Percentiles rank a stretch among this genome's conserved stretches.
phyloP scores from a whole-genome alignment of 2,329 filamentous ascomycete species.

The Plectosphaerella sp. region DNA sequence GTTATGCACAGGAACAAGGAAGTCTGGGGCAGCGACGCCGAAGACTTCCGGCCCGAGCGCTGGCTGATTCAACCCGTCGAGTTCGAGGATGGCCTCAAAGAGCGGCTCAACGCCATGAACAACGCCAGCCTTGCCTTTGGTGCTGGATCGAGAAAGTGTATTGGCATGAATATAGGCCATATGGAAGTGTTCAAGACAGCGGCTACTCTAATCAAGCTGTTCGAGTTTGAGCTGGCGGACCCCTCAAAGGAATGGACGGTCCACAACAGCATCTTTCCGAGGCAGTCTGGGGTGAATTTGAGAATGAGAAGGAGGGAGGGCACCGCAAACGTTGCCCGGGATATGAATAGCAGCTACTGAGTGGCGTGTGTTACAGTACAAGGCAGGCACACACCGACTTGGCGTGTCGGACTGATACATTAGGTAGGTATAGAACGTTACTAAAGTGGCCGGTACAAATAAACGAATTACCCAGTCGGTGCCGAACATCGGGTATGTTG shows the following conservation, averaged over 20 bases:
- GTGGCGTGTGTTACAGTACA: too few species aligned
- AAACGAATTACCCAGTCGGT: too few species aligned
- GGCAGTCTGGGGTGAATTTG: background rate
- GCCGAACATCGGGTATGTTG: too few species aligned
- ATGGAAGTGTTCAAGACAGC: conserved; percentile 30
- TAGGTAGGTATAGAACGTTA: too few species aligned
- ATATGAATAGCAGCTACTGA: too few species aligned
- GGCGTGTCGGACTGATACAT: too few species aligned
- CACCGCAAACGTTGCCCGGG: too few species aligned
- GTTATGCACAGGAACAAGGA: conserved; percentile 30
- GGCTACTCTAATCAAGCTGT: conserved; percentile 37
- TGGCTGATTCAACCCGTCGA: conserved; percentile 36
- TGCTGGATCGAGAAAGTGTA: conserved; percentile 31
- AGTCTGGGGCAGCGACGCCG: conserved; percentile 39
- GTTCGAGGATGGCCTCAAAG: conserved; percentile 20
- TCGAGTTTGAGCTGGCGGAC: conserved; percentile 29
- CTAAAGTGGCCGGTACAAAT: too few species aligned
- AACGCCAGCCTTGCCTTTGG: conserved; percentile 32
- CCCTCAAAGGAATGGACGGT: conserved; percentile 13
- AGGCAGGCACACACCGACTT: too few species aligned
- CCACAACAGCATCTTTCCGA: conserved; percentile 10
- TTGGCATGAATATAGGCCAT: conserved; percentile 28
- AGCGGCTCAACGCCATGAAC: conserved; percentile 30
- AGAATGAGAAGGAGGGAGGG: too few species aligned
- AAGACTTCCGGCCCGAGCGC: conserved; percentile 40